Evolutionary conservation across 2,329 filamentous ascomycete species (phyloP), one percentile per base, ranked within the genome.

Genomic region (Diaporthe sp.): DNA sequence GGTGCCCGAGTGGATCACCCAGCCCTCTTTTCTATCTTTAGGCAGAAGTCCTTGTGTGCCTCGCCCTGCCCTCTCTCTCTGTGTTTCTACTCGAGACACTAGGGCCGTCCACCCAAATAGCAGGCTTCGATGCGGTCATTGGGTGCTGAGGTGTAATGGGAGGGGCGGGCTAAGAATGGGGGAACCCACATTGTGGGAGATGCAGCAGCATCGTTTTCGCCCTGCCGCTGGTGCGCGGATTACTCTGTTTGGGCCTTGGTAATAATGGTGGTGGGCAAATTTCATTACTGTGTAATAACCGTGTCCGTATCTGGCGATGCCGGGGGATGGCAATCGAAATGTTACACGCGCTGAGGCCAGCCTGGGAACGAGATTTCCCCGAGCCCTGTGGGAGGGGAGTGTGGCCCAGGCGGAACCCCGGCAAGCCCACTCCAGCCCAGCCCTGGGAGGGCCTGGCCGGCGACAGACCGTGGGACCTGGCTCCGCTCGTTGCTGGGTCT

Each of bases 71-170:
- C 34, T 25, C 42, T 34, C 34, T 25, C 42, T 49, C 10, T 68
- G n/a, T 28, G 59, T 62, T 68, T 68, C 61, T 68, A 68, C 44
- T 68, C 62, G 62, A 68, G 62, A 68, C 62, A 68, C 62, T 68
- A 68, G 62, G 62, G 42, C 62, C 44, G 7, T 37, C 34, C 62
- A 31, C 31, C 44, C 44, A 51, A 68, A 51, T 62, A 51, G 62
- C 62, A 31, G 46, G 44, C 10, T 10, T 34, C 44, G 61, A n/a
- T 51, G 61, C 42, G 28, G 28, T 51, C 19, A 67, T 67, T 67
- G 61, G 42, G 19, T 51, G 44, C 44, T 37, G 37, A 17, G 10
- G 61, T 46, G 61, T 39, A 31, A 65, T 31, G 61, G 39, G 61
- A 65, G 61, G 61, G 61, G 61, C 44, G 61, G 17, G 44, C 44